These are phyloP conservation scores for Aspergillus sp. DNA, from an alignment of 2,329 filamentous ascomycete genomes.

Conservation along the genomic window DNA sequence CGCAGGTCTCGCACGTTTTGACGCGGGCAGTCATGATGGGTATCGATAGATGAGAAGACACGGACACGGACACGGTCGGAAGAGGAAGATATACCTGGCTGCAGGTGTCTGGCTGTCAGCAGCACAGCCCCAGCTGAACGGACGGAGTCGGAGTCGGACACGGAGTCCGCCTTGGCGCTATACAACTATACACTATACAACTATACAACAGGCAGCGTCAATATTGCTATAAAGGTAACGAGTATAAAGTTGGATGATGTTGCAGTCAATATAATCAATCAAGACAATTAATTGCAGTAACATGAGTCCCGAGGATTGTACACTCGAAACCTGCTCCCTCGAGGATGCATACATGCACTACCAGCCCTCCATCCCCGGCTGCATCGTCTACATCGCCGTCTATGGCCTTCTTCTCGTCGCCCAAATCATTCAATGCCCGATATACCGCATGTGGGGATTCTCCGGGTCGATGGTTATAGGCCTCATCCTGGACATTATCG, in stretches of 20 bases:
- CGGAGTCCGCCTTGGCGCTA: neutral
- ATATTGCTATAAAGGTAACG: neutral
- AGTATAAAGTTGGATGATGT: neutral
- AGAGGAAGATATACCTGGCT: neutral
- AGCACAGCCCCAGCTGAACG: too few species aligned
- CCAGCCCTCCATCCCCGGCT: conserved; percentile 54
- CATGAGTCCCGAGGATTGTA: conserved; percentile 15
- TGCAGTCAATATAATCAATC: neutral
- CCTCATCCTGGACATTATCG: conserved; percentile 57
- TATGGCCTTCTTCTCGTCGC: conserved; percentile 47
- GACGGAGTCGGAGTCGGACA: neutral
- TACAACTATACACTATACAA: too few species aligned
- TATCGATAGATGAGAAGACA: neutral
- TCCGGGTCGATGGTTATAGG: conserved; percentile 52
- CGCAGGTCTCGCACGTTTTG: conserved; percentile 17
- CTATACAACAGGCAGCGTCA: too few species aligned
- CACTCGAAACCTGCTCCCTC: conserved; percentile 20
- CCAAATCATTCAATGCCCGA: conserved; percentile 50
- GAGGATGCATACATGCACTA: conserved; percentile 52
- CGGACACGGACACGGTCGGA: conserved; percentile 6
- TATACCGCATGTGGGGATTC: conserved; percentile 2
- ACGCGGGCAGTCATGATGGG: conserved; percentile 5
- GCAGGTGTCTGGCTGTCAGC: too few species aligned
- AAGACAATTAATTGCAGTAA: neutral
- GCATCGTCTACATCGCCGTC: conserved; percentile 52